These are phyloP conservation scores for Exsudoporus frostii DNA, from an alignment of 768 basidiomycete genomes.

Conservation along the genomic window DNA sequence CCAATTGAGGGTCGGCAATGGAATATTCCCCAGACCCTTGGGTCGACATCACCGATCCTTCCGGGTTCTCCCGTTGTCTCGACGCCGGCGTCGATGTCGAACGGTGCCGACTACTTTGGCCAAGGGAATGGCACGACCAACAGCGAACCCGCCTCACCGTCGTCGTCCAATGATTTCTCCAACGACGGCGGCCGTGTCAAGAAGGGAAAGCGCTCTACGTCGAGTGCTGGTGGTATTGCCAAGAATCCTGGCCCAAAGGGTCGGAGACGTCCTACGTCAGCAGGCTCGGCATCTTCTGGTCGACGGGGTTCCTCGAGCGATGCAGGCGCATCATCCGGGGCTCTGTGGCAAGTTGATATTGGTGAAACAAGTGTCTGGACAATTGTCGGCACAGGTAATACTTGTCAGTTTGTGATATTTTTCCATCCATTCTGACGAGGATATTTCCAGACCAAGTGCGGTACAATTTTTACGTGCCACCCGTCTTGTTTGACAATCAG, in stretches of 20 bases:
- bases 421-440: slow-evolving; percentile 16
- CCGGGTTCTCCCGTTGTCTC: slow-evolving; percentile 71
- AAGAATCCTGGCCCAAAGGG: slow-evolving; percentile 41
- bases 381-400: slow-evolving; percentile 81
- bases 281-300: slow-evolving; percentile 64
- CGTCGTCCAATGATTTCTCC: slow-evolving; percentile 61
- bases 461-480: slow-evolving; percentile 92
- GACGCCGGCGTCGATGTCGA: slow-evolving; percentile 51
- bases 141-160: slow-evolving; percentile 68
- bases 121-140: slow-evolving; percentile 38
- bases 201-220: slow-evolving; percentile 73
- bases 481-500: slow-evolving; percentile 77
- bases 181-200: slow-evolving; percentile 85
- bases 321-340: slow-evolving; percentile 68
- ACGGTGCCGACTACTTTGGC: slow-evolving; percentile 65
- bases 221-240: slow-evolving; percentile 51
- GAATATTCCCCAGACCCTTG: slow-evolving; percentile 47
- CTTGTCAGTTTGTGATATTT: not conserved
- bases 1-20: slow-evolving; percentile 81
- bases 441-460: slow-evolving; percentile 71
- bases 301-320: slow-evolving; percentile 68
- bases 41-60: slow-evolving; percentile 54
- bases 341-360: slow-evolving; percentile 86
- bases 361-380: slow-evolving; percentile 95
- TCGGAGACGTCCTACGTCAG: slow-evolving; percentile 74